Evolutionary conservation across 2,329 filamentous ascomycete genomes (phyloP).

Genomic region (Aureobasidium uvarum): DNA sequence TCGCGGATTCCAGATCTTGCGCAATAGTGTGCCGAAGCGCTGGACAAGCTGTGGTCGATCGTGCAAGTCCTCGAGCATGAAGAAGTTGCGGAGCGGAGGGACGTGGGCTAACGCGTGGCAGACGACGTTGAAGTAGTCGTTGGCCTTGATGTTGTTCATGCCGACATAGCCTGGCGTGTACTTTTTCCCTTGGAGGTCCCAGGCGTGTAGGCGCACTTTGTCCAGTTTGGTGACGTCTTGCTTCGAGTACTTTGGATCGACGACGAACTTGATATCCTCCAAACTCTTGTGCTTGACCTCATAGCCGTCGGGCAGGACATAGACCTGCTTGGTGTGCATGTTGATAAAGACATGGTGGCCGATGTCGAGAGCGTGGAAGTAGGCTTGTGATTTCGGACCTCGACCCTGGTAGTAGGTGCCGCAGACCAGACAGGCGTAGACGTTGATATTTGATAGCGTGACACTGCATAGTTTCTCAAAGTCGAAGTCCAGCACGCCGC

Average conservation of each 20-base stretch:
- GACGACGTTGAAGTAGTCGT: conserved; percentile 96
- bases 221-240: conserved; percentile 79
- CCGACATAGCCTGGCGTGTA: conserved; percentile 95
- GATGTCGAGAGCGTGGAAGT: conserved; percentile 94
- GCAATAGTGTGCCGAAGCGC: conserved; percentile 81
- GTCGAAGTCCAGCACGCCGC: conserved; percentile 91
- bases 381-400: conserved; percentile 91
- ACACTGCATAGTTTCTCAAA: conserved; percentile 98
- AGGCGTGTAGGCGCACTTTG: conserved; percentile 60
- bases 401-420: conserved; percentile 97
- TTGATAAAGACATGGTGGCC: conserved; percentile 98
- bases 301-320: conserved; percentile 92
- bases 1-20: conserved; percentile 97
- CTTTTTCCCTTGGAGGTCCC: conserved; percentile 76
- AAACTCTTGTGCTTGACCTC: conserved; percentile 92
- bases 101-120: conserved; percentile 91
- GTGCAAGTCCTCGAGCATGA: conserved; percentile 80
- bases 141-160: conserved; percentile 99
- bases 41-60: conserved; percentile 77
- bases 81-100: conserved; percentile 81
- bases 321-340: conserved; percentile 88
- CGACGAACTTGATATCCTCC: conserved; percentile 97
- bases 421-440: conserved; percentile 95
- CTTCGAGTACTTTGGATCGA: conserved; percentile 81
- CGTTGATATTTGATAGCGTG: conserved; percentile 95